Evolutionary conservation across 371 early-diverging fungal species (phyloP).

Genomic region (Sporodiniella umbellata): DNA sequence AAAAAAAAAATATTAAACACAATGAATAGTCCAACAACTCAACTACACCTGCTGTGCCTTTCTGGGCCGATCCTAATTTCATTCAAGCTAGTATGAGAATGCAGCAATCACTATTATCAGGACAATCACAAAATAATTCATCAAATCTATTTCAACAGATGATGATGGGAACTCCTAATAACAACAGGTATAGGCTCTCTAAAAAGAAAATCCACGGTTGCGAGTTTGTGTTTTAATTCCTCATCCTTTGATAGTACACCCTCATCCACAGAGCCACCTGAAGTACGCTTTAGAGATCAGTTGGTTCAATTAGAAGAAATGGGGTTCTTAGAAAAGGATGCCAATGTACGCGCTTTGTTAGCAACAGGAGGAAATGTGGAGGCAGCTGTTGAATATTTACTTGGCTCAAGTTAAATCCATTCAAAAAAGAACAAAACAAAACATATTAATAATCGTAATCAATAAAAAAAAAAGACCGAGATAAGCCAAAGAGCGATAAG

Average conservation of each 20-base stretch:
- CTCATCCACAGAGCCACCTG: slow-evolving; percentile 45
- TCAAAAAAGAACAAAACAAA: no score
- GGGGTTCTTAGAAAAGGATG: slow-evolving; percentile 76
- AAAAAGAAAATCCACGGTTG: no score
- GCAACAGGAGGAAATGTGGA: slow-evolving; percentile 78
- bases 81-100: slow-evolving; percentile 41
- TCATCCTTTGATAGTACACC: no score
- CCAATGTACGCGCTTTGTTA: slow-evolving; percentile 71
- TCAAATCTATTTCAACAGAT: slow-evolving; percentile 24
- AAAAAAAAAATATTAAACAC: background rate
- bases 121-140: slow-evolving; percentile 5
- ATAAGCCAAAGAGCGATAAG: no score
- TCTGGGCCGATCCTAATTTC: slow-evolving; percentile 49
- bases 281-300: slow-evolving; percentile 67
- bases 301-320: slow-evolving; percentile 76
- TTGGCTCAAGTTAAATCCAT: slow-evolving; percentile 26
- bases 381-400: slow-evolving; percentile 63
- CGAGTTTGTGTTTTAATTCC: no score
- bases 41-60: slow-evolving; percentile 17
- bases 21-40: background rate
- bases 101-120: slow-evolving; percentile 33
- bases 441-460: no score
- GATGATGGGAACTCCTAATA: slow-evolving; percentile 19
- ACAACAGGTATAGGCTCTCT: no score
- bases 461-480: no score